Evolutionary conservation across 495 filamentous ascomycete species (phyloP).

Genomic region (Hypoxylon fragiforme): DNA sequence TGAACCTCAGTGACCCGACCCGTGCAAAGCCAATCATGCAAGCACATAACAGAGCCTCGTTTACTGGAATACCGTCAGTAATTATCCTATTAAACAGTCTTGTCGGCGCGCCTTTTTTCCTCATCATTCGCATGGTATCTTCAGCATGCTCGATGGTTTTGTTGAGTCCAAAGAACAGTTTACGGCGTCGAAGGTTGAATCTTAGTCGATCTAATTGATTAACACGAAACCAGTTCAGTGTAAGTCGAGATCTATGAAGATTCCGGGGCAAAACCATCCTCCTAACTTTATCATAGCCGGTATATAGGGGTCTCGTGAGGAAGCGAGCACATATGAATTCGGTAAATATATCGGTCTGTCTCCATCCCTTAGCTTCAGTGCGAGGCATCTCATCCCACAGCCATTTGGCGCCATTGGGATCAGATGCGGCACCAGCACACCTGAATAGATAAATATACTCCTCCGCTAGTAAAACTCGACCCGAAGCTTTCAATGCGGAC

Average conservation of each 20-base stretch:
- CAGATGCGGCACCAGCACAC: slow-evolving; percentile 41
- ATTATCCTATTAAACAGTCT: slow-evolving; percentile 9
- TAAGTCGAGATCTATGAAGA: slow-evolving; percentile 24
- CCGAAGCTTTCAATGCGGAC: slow-evolving; percentile 25
- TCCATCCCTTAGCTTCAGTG: slow-evolving; percentile 9
- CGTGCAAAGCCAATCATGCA: slow-evolving; percentile 38
- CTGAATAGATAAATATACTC: slow-evolving; percentile 42
- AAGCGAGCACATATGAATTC: slow-evolving; percentile 45
- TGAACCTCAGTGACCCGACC: slow-evolving; percentile 27
- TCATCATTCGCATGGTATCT: slow-evolving; percentile 35
- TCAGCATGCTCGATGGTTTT: slow-evolving; percentile 27
- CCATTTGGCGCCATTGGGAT: slow-evolving; percentile 18
- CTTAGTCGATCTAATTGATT: slow-evolving; percentile 21
- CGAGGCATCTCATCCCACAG: slow-evolving; percentile 33
- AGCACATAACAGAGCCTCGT: slow-evolving; percentile 38
- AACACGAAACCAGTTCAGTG: not conserved
- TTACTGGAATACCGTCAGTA: slow-evolving; percentile 34
- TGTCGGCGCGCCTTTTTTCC: slow-evolving; percentile 12
- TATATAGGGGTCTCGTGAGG: slow-evolving; percentile 42
- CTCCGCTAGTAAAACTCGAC: slow-evolving; percentile 24
- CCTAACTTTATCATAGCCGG: slow-evolving; percentile 33
- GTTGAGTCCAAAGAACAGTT: slow-evolving; percentile 34
- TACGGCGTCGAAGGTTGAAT: slow-evolving; percentile 8
- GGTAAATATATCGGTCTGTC: slow-evolving; percentile 21
- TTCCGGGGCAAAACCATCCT: slow-evolving; percentile 38